These are phyloP conservation scores for Quercus robur DNA, from an alignment of 306 rosid species.

Conservation along the genomic window DNA sequence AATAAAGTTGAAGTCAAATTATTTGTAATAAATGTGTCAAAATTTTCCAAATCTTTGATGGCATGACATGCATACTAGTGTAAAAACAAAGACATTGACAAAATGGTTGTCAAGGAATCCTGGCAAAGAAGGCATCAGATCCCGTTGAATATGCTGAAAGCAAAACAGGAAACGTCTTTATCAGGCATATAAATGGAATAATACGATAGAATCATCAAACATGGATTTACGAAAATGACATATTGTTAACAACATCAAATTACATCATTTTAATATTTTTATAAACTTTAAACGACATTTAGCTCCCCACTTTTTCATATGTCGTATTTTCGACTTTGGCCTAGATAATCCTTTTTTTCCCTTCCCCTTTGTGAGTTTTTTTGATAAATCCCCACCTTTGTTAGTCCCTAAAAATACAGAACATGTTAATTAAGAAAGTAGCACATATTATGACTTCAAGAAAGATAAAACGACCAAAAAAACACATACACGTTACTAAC, in stretches of 20 bases:
- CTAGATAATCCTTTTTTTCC: too few species aligned
- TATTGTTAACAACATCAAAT: not conserved
- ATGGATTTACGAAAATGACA: not conserved
- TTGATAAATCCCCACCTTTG: too few species aligned
- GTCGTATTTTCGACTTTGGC: not conserved
- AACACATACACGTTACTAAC: too few species aligned
- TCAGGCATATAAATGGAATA: not conserved
- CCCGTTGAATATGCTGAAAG: not conserved
- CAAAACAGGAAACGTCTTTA: not conserved
- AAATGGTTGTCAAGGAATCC: not conserved
- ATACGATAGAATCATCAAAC: too few species aligned
- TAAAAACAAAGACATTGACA: not conserved
- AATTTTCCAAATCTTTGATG: not conserved
- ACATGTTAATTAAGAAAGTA: too few species aligned
- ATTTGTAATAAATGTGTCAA: not conserved
- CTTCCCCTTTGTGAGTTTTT: too few species aligned
- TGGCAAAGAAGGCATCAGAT: not conserved
- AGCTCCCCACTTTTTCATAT: not conserved
- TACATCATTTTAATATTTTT: not conserved
- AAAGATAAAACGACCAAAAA: too few species aligned
- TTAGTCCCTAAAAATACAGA: too few species aligned
- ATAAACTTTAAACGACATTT: not conserved
- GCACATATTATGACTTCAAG: too few species aligned
- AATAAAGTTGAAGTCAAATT: too few species aligned
- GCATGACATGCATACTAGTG: not conserved